Evolutionary conservation across 805 yeast genomes (phyloP), one percentile per base, ranked within the genome.

Genomic region (Candida maesae): DNA sequence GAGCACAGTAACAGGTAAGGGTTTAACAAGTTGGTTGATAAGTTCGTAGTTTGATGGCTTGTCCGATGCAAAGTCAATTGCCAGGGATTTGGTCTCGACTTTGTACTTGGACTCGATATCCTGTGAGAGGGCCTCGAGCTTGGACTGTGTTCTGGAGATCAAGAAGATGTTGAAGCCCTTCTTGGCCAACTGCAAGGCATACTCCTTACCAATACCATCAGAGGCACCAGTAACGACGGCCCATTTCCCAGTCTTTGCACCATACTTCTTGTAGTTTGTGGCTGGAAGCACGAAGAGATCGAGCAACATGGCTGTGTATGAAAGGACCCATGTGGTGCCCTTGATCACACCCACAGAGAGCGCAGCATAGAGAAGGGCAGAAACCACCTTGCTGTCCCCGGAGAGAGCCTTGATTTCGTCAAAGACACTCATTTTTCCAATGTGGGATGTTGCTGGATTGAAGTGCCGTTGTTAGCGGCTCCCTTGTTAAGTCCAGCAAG

Each of bases 171-270:
- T 90, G 62, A 90, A 83, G 2, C 96, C 96, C 50, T 75, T 79
- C 39, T 73, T 64, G 11, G 98, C 99, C 64, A 93, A 73, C 66
- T 91, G 98, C 19, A 66, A 58, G 2, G 96, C 81, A 59, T 77
- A 93, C 62, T 93, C 96, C 60, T 90, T 88, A 43, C 99, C 99
- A 57, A 93, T 84, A 26, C 99, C 99, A 61, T 93, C 98, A 35
- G 97, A 87, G 4, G 97, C 95, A 44, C 99, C 99, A 6, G 99
- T 93, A 14, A 93, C 76, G 24, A 93, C 84, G n/a, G 97, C 96
- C 91, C 96, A 93, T 30, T 76, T 70, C 20, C 83, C 84, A 12
- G 50, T 37, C 45, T 70, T 69, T 20, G 91, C 83, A n/a, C 96
- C 96, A 57, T 89, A 89, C 59, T 78, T 80, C 31, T 61, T 56